Evolutionary conservation across 306 rosid species (phyloP).

Genomic region (Chamaecrista fasciculata): DNA sequence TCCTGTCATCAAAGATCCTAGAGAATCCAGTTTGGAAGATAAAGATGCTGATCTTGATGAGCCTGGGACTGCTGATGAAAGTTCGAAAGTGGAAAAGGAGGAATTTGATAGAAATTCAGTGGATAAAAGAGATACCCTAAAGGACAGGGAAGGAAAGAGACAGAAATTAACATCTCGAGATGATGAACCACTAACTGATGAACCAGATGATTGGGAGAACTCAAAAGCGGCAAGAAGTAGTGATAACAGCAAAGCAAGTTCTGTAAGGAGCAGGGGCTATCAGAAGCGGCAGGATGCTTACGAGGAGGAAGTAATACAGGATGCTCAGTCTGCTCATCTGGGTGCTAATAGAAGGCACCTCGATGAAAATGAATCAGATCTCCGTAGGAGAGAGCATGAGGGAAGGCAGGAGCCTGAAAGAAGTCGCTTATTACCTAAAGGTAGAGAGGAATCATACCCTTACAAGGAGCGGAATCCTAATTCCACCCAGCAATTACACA

Average conservation of each 20-base stretch:
- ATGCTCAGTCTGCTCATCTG: conserved; percentile 52
- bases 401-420: conserved; percentile 73
- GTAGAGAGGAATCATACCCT: conserved; percentile 64
- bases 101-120: conserved; percentile 35
- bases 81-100: conserved; percentile 57
- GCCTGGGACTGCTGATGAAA: conserved; percentile 53
- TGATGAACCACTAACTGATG: conserved; percentile 59
- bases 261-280: conserved; percentile 86
- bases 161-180: conserved; percentile 48
- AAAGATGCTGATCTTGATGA: conserved; percentile 62
- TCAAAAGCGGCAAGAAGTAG: conserved; percentile 92
- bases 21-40: conserved; percentile 58
- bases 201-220: conserved; percentile 72
- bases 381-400: conserved; percentile 55
- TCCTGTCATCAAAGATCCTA: conserved; percentile 48
- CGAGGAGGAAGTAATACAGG: conserved; percentile 93
- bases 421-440: conserved; percentile 53
- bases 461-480: conserved; percentile 71
- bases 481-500: conserved; percentile 55
- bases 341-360: conserved; percentile 48
- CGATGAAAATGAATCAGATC: conserved; percentile 66
- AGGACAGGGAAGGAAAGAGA: conserved; percentile 47
- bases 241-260: conserved; percentile 94
- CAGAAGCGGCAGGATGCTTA: conserved; percentile 67
- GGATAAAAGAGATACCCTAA: conserved; percentile 34